phyloP scores from a whole-genome alignment of 2,329 filamentous ascomycete species.

The Elsinoe fawcettii region DNA sequence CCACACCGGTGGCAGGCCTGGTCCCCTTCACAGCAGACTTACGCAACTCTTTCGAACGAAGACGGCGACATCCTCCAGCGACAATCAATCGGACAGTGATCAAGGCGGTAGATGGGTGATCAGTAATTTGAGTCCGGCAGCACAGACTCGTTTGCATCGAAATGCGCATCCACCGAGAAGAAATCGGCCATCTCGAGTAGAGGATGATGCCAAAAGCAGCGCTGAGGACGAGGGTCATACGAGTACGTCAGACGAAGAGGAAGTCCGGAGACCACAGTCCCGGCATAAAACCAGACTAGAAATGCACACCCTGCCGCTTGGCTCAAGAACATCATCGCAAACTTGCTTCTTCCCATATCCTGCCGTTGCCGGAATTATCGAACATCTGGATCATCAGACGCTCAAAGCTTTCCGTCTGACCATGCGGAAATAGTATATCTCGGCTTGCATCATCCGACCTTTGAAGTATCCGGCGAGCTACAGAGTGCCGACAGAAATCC shows the following conservation, averaged over 20 bases:
- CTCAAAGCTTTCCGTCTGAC: constrained; percentile 26
- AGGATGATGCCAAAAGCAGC: background rate
- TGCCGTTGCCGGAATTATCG: background rate
- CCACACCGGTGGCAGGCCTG: background rate
- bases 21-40: background rate
- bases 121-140: background rate
- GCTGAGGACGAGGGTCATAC: background rate
- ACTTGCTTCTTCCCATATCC: background rate
- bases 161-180: background rate
- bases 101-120: background rate
- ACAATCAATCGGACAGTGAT: background rate
- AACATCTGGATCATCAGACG: background rate
- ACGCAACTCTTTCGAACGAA: background rate
- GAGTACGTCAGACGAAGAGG: background rate
- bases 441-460: constrained; percentile 23
- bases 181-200: background rate
- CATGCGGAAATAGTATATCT: constrained; percentile 30
- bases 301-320: background rate
- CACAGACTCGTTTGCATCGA: background rate
- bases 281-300: background rate
- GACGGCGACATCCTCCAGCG: background rate
- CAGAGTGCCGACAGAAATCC: constrained; percentile 40
- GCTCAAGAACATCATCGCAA: background rate
- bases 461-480: constrained; percentile 28
- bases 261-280: background rate